phyloP scores from a whole-genome alignment of 345 rosid genomes.

The Gossypium sturtianum region DNA sequence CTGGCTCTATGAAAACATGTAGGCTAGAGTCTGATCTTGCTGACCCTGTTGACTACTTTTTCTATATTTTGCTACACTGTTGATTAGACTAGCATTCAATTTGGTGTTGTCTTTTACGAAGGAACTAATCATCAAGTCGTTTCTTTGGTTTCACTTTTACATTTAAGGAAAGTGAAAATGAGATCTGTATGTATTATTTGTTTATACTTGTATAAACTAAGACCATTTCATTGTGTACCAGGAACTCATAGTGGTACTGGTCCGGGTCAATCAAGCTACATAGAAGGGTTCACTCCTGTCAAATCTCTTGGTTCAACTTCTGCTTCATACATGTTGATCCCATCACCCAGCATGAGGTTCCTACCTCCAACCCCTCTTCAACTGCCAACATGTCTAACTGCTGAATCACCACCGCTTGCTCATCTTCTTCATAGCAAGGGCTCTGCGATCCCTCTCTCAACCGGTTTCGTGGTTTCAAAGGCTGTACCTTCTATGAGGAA shows the following conservation, averaged over 20 bases:
- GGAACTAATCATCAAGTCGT: neutral
- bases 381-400: conserved; percentile 89
- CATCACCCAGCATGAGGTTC: conserved; percentile 95
- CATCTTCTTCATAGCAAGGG: conserved; percentile 99
- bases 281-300: conserved; percentile 92
- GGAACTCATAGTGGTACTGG: conserved; percentile 53
- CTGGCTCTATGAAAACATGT: neutral
- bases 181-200: neutral
- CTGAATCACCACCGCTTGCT: conserved; percentile 98
- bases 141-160: neutral
- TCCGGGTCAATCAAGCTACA: conserved; percentile 43
- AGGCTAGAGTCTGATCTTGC: neutral
- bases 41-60: neutral
- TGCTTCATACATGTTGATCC: conserved; percentile 79
- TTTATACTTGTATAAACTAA: neutral
- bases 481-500: conserved; percentile 85
- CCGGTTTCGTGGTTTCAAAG: conserved; percentile 88
- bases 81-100: too few species aligned
- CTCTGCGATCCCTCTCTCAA: conserved; percentile 72
- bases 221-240: conserved; percentile 33
- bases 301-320: conserved; percentile 83
- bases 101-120: too few species aligned
- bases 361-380: conserved; percentile 88
- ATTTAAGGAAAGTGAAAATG: conserved; percentile 4
- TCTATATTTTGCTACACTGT: neutral